Percentiles rank a stretch among this genome's conserved stretches.
Evolutionary conservation across 768 basidiomycete genomes (phyloP).

Genomic region (Fibroporia radiculosa): DNA sequence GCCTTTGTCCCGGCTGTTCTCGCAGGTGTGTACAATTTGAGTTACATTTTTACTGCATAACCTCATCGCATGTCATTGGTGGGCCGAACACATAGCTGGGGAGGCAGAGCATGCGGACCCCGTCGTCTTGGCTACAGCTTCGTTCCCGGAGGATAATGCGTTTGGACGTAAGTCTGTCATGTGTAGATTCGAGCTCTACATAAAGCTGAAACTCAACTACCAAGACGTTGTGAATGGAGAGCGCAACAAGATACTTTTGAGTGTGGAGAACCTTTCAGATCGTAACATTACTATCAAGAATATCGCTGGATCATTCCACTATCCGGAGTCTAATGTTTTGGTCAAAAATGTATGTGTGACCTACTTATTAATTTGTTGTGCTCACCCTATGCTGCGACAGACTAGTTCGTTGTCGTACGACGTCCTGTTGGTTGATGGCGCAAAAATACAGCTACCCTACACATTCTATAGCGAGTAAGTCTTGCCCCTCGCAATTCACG

Average conservation of each 20-base stretch:
- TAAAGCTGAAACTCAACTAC: not conserved
- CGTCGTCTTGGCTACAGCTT: constrained; percentile 44
- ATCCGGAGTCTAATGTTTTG: constrained; percentile 53
- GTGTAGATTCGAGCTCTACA: not conserved
- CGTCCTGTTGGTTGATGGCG: constrained; percentile 42
- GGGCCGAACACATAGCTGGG: not conserved
- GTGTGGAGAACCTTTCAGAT: constrained; percentile 70
- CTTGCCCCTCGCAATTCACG: not conserved
- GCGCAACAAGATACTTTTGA: constrained; percentile 56
- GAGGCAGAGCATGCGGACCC: constrained; percentile 33
- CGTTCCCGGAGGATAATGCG: constrained; percentile 64
- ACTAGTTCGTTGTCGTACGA: constrained; percentile 49
- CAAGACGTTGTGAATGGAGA: constrained; percentile 83
- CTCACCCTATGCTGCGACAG: constrained; percentile 28
- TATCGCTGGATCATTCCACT: constrained; percentile 60
- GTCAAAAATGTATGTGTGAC: constrained; percentile 60
- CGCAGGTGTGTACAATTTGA: constrained; percentile 16
- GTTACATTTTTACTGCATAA: not conserved
- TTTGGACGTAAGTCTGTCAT: constrained; percentile 57
- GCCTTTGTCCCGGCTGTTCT: constrained; percentile 23
- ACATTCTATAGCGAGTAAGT: constrained; percentile 78
- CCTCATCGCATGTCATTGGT: not conserved
- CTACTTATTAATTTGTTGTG: not conserved
- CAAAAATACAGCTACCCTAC: constrained; percentile 62
- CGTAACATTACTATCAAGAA: constrained; percentile 61